A percentile compares a stretch with the other conserved stretches of the same genome.
phyloP scores from a whole-genome alignment of 495 filamentous ascomycete species.

The Penicillium nucicola region DNA sequence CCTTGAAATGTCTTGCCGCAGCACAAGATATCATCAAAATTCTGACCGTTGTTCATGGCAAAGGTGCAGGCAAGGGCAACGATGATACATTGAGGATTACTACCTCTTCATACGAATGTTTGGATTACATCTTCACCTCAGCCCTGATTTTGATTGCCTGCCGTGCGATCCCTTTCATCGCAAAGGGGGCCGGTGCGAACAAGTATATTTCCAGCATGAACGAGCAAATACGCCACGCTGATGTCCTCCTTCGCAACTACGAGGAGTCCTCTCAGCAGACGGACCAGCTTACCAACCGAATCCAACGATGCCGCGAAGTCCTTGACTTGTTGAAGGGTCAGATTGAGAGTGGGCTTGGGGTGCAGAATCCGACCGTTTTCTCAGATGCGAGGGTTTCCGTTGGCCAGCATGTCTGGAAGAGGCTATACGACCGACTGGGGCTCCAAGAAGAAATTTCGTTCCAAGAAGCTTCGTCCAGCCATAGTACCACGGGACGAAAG shows the following conservation, averaged over 20 bases:
- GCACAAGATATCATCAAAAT: constrained; percentile 2
- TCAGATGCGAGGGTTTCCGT: neutral
- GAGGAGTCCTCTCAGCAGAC: neutral
- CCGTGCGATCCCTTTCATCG: neutral
- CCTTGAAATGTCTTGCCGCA: constrained; percentile 12
- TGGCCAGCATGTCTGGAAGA: neutral
- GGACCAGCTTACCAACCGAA: neutral
- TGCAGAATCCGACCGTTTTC: neutral
- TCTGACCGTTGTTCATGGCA: neutral
- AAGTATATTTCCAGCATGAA: neutral
- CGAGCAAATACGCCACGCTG: neutral
- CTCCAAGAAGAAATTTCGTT: neutral
- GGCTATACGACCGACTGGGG: neutral
- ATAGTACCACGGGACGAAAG: neutral
- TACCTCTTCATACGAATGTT: neutral
- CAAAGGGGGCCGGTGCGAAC: neutral
- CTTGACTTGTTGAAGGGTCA: neutral
- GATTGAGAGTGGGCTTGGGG: neutral
- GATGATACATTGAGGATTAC: neutral
- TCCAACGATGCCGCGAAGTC: neutral
- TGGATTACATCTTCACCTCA: neutral
- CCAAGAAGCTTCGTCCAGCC: neutral
- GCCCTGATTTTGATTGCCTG: neutral
- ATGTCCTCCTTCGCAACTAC: neutral
- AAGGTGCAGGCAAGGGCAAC: neutral